Conservation (phyloP, 345 rosid genomes). For the Gossypium bickii region DNA sequence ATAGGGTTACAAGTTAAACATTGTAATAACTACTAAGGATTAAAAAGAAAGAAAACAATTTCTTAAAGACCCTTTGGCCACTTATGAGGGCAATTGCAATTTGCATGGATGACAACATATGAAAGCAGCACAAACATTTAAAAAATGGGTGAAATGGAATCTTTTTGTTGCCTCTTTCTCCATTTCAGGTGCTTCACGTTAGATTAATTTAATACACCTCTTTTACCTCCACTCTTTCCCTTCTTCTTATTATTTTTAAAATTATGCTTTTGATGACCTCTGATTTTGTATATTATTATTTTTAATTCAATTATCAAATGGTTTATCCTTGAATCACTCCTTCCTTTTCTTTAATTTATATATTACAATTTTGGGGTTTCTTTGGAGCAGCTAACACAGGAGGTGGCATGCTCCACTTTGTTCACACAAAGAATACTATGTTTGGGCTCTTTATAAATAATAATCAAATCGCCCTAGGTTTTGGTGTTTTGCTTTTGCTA, state of each 20-base stretch:
- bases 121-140: neutral
- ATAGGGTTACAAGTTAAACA: neutral
- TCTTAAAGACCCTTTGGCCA: neutral
- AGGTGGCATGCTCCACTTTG: constrained; percentile 14
- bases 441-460: constrained; percentile 1
- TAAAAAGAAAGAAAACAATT: neutral
- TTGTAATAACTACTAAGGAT: neutral
- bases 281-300: neutral
- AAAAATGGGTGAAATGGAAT: neutral
- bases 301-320: neutral
- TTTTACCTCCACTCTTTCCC: neutral
- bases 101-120: neutral
- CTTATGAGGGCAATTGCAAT: neutral
- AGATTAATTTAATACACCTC: neutral
- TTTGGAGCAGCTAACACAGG: constrained; percentile 6
- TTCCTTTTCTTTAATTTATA: neutral
- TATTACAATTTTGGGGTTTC: neutral
- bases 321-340: neutral
- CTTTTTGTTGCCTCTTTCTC: neutral
- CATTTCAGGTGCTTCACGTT: constrained; percentile 11
- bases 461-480: neutral
- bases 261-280: neutral
- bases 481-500: constrained; percentile 5
- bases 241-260: neutral
- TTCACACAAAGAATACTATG: constrained; percentile 10